Conservation (phyloP, 228 moss, liverwort and hornwort genomes). For the Sphagnum magellanicum region DNA sequence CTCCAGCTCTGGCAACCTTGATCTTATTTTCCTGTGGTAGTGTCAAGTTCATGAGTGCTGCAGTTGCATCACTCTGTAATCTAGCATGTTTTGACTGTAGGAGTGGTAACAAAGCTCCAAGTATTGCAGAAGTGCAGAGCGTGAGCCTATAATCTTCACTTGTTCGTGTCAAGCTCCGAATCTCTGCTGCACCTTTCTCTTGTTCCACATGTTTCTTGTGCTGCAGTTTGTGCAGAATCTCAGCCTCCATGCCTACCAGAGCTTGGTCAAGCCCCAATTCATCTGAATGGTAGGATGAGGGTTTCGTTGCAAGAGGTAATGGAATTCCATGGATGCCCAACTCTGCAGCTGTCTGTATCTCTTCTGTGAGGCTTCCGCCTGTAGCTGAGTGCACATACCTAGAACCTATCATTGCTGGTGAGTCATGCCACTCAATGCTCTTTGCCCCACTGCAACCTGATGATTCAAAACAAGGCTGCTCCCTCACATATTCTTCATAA, state of each 20-base stretch:
- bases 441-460: constrained; percentile 13
- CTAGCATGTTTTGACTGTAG: constrained; percentile 37
- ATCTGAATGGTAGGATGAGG: constrained; percentile 21
- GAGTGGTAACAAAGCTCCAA: constrained; percentile 38
- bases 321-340: constrained; percentile 14
- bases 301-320: constrained; percentile 33
- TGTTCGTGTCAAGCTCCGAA: constrained; percentile 40
- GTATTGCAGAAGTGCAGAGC: constrained; percentile 31
- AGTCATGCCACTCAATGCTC: constrained; percentile 24
- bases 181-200: constrained; percentile 43
- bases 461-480: neutral
- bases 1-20: constrained; percentile 69
- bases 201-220: constrained; percentile 42
- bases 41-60: constrained; percentile 76
- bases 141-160: constrained; percentile 30
- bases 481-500: no score
- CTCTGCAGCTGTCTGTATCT: constrained; percentile 5
- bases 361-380: constrained; percentile 22
- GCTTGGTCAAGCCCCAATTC: neutral
- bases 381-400: constrained; percentile 39
- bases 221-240: constrained; percentile 27
- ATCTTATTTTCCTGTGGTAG: constrained; percentile 71
- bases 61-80: constrained; percentile 65
- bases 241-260: constrained; percentile 15
- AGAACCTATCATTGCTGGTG: neutral